Conservation (phyloP, 176 grass and related monocot genomes). For the Phoenix dactylifera region DNA sequence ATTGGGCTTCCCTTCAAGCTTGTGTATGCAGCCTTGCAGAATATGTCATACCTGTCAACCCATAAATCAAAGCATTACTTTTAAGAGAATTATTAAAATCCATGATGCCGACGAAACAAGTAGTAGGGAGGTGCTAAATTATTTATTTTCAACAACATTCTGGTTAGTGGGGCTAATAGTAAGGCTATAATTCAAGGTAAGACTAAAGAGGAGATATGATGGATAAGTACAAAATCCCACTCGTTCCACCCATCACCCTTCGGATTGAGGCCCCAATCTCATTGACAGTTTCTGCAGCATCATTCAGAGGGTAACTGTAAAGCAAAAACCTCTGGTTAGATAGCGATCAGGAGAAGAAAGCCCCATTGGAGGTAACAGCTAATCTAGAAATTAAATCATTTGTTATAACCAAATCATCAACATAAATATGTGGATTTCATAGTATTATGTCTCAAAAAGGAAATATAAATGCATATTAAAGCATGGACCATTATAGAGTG, state of each 20-base stretch:
- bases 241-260: constrained; percentile 97
- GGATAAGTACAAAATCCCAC: constrained; percentile 78
- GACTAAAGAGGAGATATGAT: too few relatives aligned
- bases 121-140: too few relatives aligned
- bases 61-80: too few relatives aligned
- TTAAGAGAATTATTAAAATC: too few relatives aligned
- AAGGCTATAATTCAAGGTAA: constrained; percentile 1
- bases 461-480: too few relatives aligned
- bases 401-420: too few relatives aligned
- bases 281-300: constrained; percentile 91
- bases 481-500: too few relatives aligned
- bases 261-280: constrained; percentile 75
- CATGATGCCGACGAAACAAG: too few relatives aligned
- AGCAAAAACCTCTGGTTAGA: constrained; percentile 26
- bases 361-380: background rate
- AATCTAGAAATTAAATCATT: too few relatives aligned
- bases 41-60: constrained; percentile 72
- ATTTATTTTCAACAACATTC: too few relatives aligned
- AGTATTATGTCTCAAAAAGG: too few relatives aligned
- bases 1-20: constrained; percentile 66
- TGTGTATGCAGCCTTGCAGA: constrained; percentile 93
- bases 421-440: too few relatives aligned
- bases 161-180: background rate
- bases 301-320: constrained; percentile 87
- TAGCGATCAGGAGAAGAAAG: constrained; percentile 9